Conservation (phyloP, 177 flowering plant species). For the Vitis hybrid region DNA sequence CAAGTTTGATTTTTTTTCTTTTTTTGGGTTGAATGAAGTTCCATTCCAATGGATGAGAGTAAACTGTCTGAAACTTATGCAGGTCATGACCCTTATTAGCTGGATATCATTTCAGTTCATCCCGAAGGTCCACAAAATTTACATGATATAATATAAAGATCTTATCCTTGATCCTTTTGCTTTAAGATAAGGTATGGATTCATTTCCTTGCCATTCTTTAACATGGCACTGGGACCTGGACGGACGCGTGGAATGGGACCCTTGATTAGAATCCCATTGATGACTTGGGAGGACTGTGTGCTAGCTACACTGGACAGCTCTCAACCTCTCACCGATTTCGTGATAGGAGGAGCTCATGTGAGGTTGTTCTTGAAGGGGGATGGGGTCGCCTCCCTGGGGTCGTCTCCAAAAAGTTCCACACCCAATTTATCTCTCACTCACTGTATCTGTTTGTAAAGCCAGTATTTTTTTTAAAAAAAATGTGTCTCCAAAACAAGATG, state of each 20-base stretch:
- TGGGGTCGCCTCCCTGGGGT: no score
- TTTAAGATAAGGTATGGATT: constrained; percentile 21
- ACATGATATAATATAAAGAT: neutral
- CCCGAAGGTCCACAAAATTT: constrained; percentile 24
- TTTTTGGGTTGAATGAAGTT: constrained; percentile 3
- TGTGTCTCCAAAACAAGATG: neutral
- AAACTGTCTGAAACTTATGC: constrained; percentile 20
- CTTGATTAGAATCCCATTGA: neutral
- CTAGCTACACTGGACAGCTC: no score
- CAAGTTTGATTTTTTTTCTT: constrained; percentile 9
- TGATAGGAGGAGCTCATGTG: no score
- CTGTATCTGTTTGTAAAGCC: neutral
- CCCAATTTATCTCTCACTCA: no score
- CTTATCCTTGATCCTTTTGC: constrained; percentile 30
- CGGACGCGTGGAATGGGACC: constrained; percentile 23
- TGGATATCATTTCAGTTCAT: constrained; percentile 7
- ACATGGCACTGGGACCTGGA: constrained; percentile 28
- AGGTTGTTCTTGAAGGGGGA: no score
- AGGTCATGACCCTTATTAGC: constrained; percentile 10
- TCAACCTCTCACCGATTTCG: no score
- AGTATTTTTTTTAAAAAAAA: no score
- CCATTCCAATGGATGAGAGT: constrained; percentile 12
- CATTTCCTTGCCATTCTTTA: constrained; percentile 35
- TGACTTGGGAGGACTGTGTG: no score
- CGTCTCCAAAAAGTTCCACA: no score